Conservation (phyloP, 164 flowering plant species). For the Piper longum region DNA sequence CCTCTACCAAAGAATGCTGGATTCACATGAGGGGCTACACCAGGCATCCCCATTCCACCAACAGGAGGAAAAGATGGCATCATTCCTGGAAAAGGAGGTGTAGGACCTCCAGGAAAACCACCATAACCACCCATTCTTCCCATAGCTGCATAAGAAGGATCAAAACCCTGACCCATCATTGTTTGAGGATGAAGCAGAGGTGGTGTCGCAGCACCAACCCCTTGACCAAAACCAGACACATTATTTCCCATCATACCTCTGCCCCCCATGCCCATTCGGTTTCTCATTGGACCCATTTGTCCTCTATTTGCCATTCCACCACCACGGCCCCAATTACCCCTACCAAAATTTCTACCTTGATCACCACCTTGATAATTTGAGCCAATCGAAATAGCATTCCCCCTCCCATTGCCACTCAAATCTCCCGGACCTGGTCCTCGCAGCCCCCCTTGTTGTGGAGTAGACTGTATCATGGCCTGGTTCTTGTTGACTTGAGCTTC, state of each 20-base stretch:
- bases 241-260: conserved; percentile 64
- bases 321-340: conserved; percentile 75
- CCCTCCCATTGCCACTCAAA: conserved; percentile 23
- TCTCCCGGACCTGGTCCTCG: conserved; percentile 16
- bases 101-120: conserved; percentile 43
- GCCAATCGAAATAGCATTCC: conserved; percentile 33
- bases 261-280: conserved; percentile 52
- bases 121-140: conserved; percentile 69
- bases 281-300: conserved; percentile 54
- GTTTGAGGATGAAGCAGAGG: conserved; percentile 65
- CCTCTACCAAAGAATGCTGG: conserved; percentile 15
- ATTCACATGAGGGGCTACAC: conserved; percentile 63
- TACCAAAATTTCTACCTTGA: conserved; percentile 40
- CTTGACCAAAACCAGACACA: conserved; percentile 61
- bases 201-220: conserved; percentile 38
- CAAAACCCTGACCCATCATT: conserved; percentile 90
- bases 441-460: conserved; percentile 26
- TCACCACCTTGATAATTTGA: conserved; percentile 59
- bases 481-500: conserved; percentile 64
- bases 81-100: conserved; percentile 58
- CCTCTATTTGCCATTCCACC: conserved; percentile 60
- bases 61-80: conserved; percentile 59
- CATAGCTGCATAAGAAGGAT: conserved; percentile 72
- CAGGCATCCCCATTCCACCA: conserved; percentile 65
- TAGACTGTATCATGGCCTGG: conserved; percentile 32